A percentile compares a stretch with the other conserved stretches of the same genome.
These are phyloP conservation scores for Microstegium vimineum DNA, from an alignment of 176 grass and related monocot genomes.

Conservation along the genomic window DNA sequence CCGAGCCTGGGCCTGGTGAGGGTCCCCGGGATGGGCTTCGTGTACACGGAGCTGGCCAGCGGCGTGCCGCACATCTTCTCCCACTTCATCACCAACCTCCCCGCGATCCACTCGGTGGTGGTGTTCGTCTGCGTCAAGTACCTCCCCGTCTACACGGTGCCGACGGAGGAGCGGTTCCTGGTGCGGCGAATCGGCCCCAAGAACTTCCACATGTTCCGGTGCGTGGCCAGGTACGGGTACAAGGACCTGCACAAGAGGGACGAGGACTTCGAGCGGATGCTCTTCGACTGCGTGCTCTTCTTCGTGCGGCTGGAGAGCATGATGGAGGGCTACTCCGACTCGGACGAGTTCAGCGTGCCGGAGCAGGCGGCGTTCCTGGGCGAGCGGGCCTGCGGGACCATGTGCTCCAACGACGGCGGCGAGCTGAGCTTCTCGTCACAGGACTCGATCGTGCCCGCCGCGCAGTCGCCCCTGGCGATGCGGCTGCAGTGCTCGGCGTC, in stretches of 20 bases:
- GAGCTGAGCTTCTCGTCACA: constrained; percentile 61
- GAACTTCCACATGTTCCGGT: constrained; percentile 94
- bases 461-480: constrained; percentile 16
- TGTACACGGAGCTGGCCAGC: constrained; percentile 93
- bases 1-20: constrained; percentile 90
- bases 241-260: constrained; percentile 94
- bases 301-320: constrained; percentile 85
- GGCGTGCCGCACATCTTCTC: constrained; percentile 94
- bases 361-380: constrained; percentile 19
- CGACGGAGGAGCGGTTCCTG: constrained; percentile 75
- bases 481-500: neutral
- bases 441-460: constrained; percentile 60
- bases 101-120: constrained; percentile 89
- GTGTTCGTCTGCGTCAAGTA: constrained; percentile 97
- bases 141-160: constrained; percentile 89
- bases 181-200: constrained; percentile 86
- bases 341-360: constrained; percentile 55
- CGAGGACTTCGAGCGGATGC: constrained; percentile 87
- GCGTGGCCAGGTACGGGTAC: constrained; percentile 85
- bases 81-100: constrained; percentile 97
- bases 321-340: constrained; percentile 95
- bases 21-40: constrained; percentile 93
- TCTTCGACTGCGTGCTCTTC: constrained; percentile 56
- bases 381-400: constrained; percentile 31
- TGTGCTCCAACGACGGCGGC: constrained; percentile 44